A percentile compares a stretch with the other conserved stretches of the same genome.
Evolutionary conservation across 345 rosid genomes (phyloP).

Genomic region (Fremontodendron californicum): DNA sequence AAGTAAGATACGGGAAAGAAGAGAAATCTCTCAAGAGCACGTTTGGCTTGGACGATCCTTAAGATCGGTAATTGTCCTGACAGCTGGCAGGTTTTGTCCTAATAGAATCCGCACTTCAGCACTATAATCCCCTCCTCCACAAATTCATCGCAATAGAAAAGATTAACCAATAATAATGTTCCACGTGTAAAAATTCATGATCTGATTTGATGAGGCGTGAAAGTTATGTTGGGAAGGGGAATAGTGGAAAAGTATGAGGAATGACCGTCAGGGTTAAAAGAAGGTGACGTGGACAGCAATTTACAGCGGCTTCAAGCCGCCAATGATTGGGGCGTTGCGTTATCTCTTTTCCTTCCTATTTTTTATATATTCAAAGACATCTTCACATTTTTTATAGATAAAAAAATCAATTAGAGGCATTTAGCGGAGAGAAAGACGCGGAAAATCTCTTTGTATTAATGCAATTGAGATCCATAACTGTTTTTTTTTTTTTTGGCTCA

Average conservation of each 20-base stretch:
- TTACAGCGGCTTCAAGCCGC: neutral
- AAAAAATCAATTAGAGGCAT: neutral
- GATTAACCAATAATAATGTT: neutral
- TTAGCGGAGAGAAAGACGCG: neutral
- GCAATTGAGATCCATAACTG: neutral
- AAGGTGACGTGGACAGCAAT: constrained; percentile 9
- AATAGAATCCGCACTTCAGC: neutral
- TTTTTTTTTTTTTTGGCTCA: no score
- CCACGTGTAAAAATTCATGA: constrained; percentile 1
- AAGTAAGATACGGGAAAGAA: neutral
- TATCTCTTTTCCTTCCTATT: neutral
- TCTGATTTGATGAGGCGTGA: neutral
- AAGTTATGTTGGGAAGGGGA: neutral
- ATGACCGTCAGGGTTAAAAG: neutral
- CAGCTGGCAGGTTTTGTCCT: constrained; percentile 12
- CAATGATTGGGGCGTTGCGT: constrained; percentile 14
- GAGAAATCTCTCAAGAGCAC: neutral
- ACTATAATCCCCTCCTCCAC: neutral
- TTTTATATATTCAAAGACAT: neutral
- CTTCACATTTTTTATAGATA: neutral
- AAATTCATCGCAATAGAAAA: neutral
- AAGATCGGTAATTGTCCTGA: constrained; percentile 9
- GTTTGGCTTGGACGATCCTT: constrained; percentile 13
- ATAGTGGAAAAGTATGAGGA: neutral
- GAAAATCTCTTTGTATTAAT: neutral